These are phyloP conservation scores for Stromatinia cepivora DNA, from an alignment of 2,329 filamentous ascomycete species.

Conservation along the genomic window DNA sequence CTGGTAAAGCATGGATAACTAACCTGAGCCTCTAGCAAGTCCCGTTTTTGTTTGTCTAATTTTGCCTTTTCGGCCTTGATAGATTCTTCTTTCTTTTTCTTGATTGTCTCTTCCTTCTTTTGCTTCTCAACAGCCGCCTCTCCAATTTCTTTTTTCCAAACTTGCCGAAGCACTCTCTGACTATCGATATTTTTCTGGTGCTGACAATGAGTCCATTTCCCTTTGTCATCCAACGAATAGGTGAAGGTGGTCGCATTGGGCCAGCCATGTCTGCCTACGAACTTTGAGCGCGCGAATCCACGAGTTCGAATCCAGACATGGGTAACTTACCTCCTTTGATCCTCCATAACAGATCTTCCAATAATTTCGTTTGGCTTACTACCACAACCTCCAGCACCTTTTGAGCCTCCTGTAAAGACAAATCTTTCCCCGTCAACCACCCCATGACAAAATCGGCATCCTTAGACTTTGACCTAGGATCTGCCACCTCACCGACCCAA, in stretches of 20 bases:
- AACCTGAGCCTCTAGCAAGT: not conserved
- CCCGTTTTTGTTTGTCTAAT: not conserved
- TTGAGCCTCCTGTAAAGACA: constrained; percentile 4
- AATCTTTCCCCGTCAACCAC: not conserved
- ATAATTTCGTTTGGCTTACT: not conserved
- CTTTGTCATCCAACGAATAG: not conserved
- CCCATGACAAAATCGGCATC: constrained; percentile 7
- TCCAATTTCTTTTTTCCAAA: not conserved
- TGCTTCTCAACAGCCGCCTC: not conserved
- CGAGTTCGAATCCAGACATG: not conserved
- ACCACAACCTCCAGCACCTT: constrained; percentile 12
- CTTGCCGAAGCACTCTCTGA: not conserved
- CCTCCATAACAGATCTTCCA: not conserved
- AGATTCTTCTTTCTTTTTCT: not conserved
- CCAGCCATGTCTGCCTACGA: not conserved
- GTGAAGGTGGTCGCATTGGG: not conserved
- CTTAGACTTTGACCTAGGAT: not conserved
- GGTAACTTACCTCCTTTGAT: not conserved
- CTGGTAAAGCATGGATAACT: not conserved
- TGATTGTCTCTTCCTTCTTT: not conserved
- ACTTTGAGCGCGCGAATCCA: not conserved
- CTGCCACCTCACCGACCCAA: not conserved
- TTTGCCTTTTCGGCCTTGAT: not conserved
- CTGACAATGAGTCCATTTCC: not conserved
- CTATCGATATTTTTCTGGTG: not conserved